Base-by-base conservation (phyloP, 2,329 filamentous ascomycete genomes). In the Aspergillus vadensis region DNA sequence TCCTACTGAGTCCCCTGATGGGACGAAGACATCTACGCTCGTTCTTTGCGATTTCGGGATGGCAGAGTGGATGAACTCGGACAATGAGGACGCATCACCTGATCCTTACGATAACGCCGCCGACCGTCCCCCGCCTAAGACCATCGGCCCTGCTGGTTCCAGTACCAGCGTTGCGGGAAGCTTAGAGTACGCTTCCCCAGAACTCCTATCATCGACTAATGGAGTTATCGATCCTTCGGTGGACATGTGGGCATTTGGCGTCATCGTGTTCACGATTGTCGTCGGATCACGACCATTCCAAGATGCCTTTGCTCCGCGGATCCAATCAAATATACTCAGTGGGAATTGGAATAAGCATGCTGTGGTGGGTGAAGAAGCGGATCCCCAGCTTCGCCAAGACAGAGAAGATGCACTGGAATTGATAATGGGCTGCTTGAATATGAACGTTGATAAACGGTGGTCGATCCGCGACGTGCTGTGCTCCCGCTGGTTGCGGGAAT, bases 1-100 rank as follows among this genome's bases (percentile, higher is more conserved):
- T 66, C 82, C 84, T 64, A 77, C 82, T 17, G 76, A 76, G 5
- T 75, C 79, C 3, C 71, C 80, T 7, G 80, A 82, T 5, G 80
- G 79, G 9, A 73, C 72, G 0, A 77, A 83, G 39, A 81, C 83
- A 15, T 86, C 85, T 8, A 82, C 83, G 38, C 69, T 90, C 6
- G 82, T 88, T 4, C 79, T 90, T 5, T 89, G 86, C 72, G 87
- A 90, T 70, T 90, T 90, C 69, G 87, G 87, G 51, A 87, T 90
- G 79, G 86, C 87, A 12, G 87, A 89, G 70, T 89, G 87, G 77
- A 82, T 89, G 64, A 80, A 82, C 21, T 82, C 78, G 58, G 85
- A 86, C 62, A 80, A 81, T 61, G 81, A 81, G 21, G 78, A 79
- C 25, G 78, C 80, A 60, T 80, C 81, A 9, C 77, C 80, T 12